Percentiles rank a stretch among this genome's conserved stretches.
Evolutionary conservation across 352 stramenopile species (phyloP).

Genomic region (Phytophthora nicotianae): DNA sequence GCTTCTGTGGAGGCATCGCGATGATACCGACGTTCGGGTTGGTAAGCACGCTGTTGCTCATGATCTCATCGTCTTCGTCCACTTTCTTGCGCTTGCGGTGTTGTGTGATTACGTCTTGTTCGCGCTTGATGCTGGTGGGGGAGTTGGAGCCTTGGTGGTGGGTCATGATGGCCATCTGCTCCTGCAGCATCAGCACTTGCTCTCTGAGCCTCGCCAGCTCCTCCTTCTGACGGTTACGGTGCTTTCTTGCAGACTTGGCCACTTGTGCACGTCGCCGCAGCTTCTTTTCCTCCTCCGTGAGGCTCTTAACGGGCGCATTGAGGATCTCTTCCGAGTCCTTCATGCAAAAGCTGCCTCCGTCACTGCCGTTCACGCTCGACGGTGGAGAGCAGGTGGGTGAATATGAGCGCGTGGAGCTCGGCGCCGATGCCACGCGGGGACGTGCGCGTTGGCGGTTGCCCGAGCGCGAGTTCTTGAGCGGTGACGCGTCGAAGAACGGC

Average conservation of each 20-base stretch:
- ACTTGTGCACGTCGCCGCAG: slow-evolving; percentile 77
- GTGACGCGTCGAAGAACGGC: slow-evolving; percentile 27
- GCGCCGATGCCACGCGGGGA: slow-evolving; percentile 17
- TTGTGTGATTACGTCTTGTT: slow-evolving; percentile 64
- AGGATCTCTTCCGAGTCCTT: slow-evolving; percentile 80
- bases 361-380: slow-evolving; percentile 46
- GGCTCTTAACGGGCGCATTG: slow-evolving; percentile 77
- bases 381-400: slow-evolving; percentile 52
- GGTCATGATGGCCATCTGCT: slow-evolving; percentile 80
- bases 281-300: slow-evolving; percentile 89
- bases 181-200: slow-evolving; percentile 76
- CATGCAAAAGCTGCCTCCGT: slow-evolving; percentile 25
- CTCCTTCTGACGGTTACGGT: slow-evolving; percentile 84
- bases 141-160: slow-evolving; percentile 44
- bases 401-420: slow-evolving; percentile 31
- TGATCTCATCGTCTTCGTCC: slow-evolving; percentile 28
- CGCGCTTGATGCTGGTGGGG: slow-evolving; percentile 48
- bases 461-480: slow-evolving; percentile 1
- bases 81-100: slow-evolving; percentile 81
- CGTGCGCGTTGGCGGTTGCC: slow-evolving; percentile 7
- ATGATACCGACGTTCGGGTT: slow-evolving; percentile 20
- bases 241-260: slow-evolving; percentile 82
- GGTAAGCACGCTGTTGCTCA: slow-evolving; percentile 35
- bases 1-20: slow-evolving; percentile 24
- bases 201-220: slow-evolving; percentile 72